These are phyloP conservation scores for Acanthamoeba lugdunensis DNA, from an alignment of 208 protist genomes.

Conservation along the genomic window DNA sequence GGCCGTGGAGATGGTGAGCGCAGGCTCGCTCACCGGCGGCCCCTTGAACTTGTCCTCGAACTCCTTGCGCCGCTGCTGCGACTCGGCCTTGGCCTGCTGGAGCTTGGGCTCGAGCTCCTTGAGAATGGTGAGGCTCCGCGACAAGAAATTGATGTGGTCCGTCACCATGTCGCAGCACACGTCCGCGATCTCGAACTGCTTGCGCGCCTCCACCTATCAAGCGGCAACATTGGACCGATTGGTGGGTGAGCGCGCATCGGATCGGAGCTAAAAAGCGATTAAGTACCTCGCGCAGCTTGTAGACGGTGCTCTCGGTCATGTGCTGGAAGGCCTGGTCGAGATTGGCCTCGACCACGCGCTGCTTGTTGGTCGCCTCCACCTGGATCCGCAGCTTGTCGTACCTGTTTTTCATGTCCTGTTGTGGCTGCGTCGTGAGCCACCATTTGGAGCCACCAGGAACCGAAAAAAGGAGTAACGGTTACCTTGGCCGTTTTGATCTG, in stretches of 20 bases:
- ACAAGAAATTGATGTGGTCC: conserved; percentile 69
- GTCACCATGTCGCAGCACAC: conserved; percentile 71
- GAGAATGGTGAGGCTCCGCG: conserved; percentile 61
- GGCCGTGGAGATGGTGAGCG: conserved; percentile 58
- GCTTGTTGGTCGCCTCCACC: conserved; percentile 68
- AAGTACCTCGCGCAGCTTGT: conserved; percentile 67
- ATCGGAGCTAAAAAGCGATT: not conserved
- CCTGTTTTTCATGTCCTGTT: conserved; percentile 58
- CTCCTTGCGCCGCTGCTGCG: conserved; percentile 63
- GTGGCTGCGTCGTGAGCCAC: not conserved
- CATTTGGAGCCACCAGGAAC: too few relatives aligned
- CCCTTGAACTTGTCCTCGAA: conserved; percentile 60
- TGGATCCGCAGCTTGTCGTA: conserved; percentile 70
- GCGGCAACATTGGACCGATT: not conserved
- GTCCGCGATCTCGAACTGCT: conserved; percentile 69
- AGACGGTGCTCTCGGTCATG: conserved; percentile 57
- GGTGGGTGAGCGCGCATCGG: not conserved
- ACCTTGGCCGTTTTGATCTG: conserved; percentile 59
- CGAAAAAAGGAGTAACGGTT: not conserved
- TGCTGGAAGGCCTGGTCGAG: conserved; percentile 67
- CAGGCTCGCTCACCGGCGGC: conserved; percentile 62
- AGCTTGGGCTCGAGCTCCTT: conserved; percentile 69
- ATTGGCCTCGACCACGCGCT: conserved; percentile 52
- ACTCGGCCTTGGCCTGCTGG: conserved; percentile 65
- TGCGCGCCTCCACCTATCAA: conserved; percentile 53